Percentiles rank a stretch among this genome's conserved stretches.
These are phyloP conservation scores for Penicillium freii DNA, from an alignment of 2,329 filamentous ascomycete species.

Conservation along the genomic window DNA sequence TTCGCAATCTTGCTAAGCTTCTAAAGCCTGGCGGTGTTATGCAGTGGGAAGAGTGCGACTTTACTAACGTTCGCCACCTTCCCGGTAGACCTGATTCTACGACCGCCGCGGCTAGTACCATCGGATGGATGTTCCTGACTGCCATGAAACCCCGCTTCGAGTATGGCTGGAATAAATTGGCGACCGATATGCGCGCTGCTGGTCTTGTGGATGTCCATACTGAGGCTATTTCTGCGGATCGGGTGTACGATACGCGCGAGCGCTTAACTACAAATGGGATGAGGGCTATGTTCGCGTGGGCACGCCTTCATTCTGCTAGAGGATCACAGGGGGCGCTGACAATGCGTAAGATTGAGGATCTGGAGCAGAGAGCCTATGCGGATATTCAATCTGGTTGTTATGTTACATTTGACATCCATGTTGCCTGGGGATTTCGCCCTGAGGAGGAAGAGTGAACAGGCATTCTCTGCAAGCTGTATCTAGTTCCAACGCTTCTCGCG, in stretches of 20 bases:
- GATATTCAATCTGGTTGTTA: conserved; percentile 15
- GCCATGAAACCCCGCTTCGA: neutral
- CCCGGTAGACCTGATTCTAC: neutral
- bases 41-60: conserved; percentile 19
- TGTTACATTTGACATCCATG: conserved; percentile 11
- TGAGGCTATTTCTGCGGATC: neutral
- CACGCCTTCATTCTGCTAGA: neutral
- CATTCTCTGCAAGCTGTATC: neutral
- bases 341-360: neutral
- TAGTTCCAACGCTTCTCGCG: neutral
- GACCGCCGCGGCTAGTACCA: neutral
- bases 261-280: conserved; percentile 4
- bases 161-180: neutral
- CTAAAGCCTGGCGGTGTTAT: conserved; percentile 15
- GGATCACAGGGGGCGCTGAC: neutral
- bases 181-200: neutral
- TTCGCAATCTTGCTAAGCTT: conserved; percentile 7
- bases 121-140: neutral
- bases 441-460: neutral
- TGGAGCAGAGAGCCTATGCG: conserved; percentile 2
- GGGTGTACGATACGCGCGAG: neutral
- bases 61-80: conserved; percentile 1
- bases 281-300: conserved; percentile 1
- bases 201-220: neutral
- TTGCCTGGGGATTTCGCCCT: conserved; percentile 3